Evolutionary conservation across 1,139 yeast species (phyloP).

Genomic region (Saccharomyces hybrid): DNA sequence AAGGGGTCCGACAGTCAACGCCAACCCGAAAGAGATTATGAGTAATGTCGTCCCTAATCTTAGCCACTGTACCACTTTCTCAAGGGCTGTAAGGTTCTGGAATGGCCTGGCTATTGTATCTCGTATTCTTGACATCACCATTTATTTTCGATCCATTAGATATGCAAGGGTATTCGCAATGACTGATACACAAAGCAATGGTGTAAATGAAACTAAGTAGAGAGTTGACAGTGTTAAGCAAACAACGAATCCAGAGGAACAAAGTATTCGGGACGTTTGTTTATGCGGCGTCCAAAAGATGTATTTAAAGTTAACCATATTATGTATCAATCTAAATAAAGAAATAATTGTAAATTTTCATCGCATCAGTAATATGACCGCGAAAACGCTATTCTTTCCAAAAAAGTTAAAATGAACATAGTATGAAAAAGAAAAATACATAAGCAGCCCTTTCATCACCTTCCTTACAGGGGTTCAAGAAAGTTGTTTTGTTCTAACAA

Average conservation of each 20-base stretch:
- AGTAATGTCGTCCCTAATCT: constrained; percentile 21
- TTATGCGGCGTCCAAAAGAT: not conserved
- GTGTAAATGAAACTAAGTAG: not conserved
- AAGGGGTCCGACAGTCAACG: constrained; percentile 19
- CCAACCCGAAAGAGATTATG: constrained; percentile 16
- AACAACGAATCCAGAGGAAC: not conserved
- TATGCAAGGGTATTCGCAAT: constrained; percentile 3
- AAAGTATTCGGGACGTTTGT: not conserved
- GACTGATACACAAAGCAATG: not conserved
- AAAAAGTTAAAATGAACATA: not conserved
- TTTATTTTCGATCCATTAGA: constrained; percentile 12
- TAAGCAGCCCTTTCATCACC: not conserved
- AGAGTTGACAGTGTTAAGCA: not conserved
- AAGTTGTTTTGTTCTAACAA: not conserved
- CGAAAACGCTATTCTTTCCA: not conserved
- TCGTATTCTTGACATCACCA: constrained; percentile 3
- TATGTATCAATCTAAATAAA: not conserved
- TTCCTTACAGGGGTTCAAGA: not conserved
- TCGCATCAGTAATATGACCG: not conserved
- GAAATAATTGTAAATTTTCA: not conserved
- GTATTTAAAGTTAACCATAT: not conserved
- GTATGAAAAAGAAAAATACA: constrained; percentile 1
- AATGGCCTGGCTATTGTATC: constrained; percentile 12
- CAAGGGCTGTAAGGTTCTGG: constrained; percentile 22
- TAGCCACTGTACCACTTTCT: constrained; percentile 17